phyloP scores from a whole-genome alignment of 208 protist genomes.

The Herpetomonas muscarum region DNA sequence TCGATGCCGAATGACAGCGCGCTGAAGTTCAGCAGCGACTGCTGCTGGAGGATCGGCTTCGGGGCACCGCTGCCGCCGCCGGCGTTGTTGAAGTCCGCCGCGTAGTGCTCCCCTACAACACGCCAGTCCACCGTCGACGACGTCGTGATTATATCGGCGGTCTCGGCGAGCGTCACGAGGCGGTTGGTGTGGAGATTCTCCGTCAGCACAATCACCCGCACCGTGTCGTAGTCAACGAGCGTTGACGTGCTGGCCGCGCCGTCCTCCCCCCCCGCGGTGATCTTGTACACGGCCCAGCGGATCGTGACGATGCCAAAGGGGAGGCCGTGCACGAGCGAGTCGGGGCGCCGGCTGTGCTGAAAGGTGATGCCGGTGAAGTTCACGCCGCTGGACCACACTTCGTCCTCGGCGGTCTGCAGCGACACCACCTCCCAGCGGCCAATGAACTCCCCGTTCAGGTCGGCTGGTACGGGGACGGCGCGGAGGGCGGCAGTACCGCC shows the following conservation, averaged over 20 bases:
- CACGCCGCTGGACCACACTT: slow-evolving; percentile 40
- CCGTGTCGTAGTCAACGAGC: slow-evolving; percentile 72
- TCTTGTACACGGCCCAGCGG: slow-evolving; percentile 75
- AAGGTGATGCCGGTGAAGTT: slow-evolving; percentile 71
- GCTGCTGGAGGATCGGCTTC: slow-evolving; percentile 12
- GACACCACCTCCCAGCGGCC: slow-evolving; percentile 83
- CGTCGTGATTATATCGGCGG: slow-evolving; percentile 49
- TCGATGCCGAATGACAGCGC: background rate
- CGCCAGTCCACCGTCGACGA: slow-evolving; percentile 65
- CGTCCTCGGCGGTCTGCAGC: slow-evolving; percentile 46
- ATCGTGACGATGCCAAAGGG: slow-evolving; percentile 85
- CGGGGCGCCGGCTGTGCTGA: slow-evolving; percentile 30
- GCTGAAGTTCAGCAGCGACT: slow-evolving; percentile 26
- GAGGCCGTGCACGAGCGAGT: slow-evolving; percentile 62
- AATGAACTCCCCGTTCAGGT: slow-evolving; percentile 57
- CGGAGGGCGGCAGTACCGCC: slow-evolving; percentile 50
- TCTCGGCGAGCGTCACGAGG: slow-evolving; percentile 70
- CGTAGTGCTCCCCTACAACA: slow-evolving; percentile 20
- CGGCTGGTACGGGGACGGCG: slow-evolving; percentile 63
- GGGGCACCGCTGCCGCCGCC: background rate
- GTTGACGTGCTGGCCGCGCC: background rate
- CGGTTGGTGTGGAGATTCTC: slow-evolving; percentile 63
- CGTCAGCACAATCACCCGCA: slow-evolving; percentile 73
- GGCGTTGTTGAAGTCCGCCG: slow-evolving; percentile 1
- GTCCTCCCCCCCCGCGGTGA: slow-evolving; percentile 3